Percentiles rank a stretch among this genome's conserved stretches.
Evolutionary conservation across 2,329 filamentous ascomycete genomes (phyloP).

Genomic region (Aspergillus jensenii): DNA sequence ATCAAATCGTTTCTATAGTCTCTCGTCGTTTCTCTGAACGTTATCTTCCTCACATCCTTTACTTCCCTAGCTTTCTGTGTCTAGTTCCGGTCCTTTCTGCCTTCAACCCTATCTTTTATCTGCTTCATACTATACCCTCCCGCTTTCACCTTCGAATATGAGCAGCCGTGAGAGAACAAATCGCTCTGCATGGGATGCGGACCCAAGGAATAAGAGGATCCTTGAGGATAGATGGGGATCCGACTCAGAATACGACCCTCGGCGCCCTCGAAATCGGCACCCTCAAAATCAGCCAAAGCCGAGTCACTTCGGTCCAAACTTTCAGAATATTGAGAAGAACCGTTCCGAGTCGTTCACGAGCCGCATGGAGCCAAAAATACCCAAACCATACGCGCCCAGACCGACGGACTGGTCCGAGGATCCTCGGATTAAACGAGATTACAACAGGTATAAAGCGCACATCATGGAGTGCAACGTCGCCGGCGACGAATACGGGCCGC

Average conservation of each 20-base stretch:
- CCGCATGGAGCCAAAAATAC: not conserved
- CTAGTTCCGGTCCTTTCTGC: no score
- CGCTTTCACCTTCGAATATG: not conserved
- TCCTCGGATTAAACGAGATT: no score
- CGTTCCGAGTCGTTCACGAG: not conserved
- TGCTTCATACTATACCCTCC: not conserved
- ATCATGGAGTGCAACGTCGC: no score
- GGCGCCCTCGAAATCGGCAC: not conserved
- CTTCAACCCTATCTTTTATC: no score
- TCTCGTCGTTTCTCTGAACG: no score
- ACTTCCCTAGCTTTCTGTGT: no score
- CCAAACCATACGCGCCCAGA: not conserved
- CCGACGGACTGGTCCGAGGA: no score
- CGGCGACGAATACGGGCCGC: no score
- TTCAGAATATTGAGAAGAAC: not conserved
- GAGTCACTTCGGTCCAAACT: not conserved
- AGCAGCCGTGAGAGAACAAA: not conserved
- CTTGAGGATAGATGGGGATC: not conserved
- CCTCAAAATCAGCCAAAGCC: not conserved
- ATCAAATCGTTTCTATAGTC: no score
- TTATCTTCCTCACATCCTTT: no score
- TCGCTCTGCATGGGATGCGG: not conserved
- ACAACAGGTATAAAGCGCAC: no score
- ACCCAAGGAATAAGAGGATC: not conserved
- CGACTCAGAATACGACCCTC: not conserved